Evolutionary conservation across 2,329 filamentous ascomycete genomes (phyloP), one percentile per base, ranked within the genome.

Genomic region (Xylariaceae sp.): DNA sequence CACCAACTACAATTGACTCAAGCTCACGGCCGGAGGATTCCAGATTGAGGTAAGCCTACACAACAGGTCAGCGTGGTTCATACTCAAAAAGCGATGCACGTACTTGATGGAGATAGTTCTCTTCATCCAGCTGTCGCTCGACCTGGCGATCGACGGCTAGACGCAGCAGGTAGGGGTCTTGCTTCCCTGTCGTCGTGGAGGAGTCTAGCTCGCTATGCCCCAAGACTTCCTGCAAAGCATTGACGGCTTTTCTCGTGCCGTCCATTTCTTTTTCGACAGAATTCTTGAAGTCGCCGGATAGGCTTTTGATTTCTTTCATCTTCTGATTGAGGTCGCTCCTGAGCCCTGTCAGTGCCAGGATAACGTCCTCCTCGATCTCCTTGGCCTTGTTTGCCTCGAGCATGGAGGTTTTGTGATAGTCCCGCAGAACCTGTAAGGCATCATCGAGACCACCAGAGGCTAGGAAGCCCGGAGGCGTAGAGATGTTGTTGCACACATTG

Each of bases 221-320:
- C 23, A 98, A 69, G 1, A 85, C 79, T 48, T 96, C 91, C 53
- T 93, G 85, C n/a, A 96, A 73, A 23, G 82, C 76, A 42, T 83
- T 83, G 21, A 97, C 88, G 14, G 85, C 85, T 63, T 82, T 88
- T 50, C 84, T 79, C 0, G 93, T 96, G 16, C 67, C 73, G 17
- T 96, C 91, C 73, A 95, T 92, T 67, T 97, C 93, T 70, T 92
- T 95, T 21, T 95, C 89, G 8, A 98, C 90, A 0, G 85, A 87
- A 64, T 95, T 98, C 70, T 95, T 95, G 70, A 98, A 98, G 66
- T 98, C 93, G 14, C 90, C 87, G 5, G 89, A 87, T 14, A 98
- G 73, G 55, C 83, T 85, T 70, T 95, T 95, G 71, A 98, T 98
- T 69, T 98, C 93, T 68, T 97, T 98, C 67, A 95, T 95, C 72